These are phyloP conservation scores for Galerina sulciceps DNA, from an alignment of 768 basidiomycete genomes.

Conservation along the genomic window DNA sequence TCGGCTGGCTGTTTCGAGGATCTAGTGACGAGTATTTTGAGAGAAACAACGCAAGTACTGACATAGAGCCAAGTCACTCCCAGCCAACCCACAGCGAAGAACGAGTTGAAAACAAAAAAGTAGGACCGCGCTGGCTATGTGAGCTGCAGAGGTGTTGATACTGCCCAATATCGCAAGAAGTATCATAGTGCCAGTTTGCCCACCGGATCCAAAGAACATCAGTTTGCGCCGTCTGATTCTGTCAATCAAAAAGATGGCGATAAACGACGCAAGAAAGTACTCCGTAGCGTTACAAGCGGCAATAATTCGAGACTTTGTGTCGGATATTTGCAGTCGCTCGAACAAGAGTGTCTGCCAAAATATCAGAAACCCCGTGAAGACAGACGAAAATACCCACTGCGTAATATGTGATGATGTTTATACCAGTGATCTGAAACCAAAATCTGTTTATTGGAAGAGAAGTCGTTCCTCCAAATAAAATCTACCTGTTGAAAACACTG, in stretches of 20 bases:
- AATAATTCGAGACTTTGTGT: constrained; percentile 62
- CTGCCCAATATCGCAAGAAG: constrained; percentile 63
- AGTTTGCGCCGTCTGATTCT: constrained; percentile 72
- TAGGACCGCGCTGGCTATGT: constrained; percentile 55
- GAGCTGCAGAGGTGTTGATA: constrained; percentile 48
- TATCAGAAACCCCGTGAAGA: not conserved
- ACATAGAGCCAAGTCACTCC: constrained; percentile 77
- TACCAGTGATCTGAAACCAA: constrained; percentile 55
- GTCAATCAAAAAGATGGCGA: constrained; percentile 76
- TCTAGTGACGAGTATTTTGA: too few relatives aligned
- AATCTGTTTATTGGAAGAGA: not conserved
- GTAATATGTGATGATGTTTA: constrained; percentile 68
- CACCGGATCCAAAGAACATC: constrained; percentile 72
- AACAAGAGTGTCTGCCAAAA: constrained; percentile 53
- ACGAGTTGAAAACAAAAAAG: constrained; percentile 75
- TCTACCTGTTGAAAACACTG: constrained; percentile 67
- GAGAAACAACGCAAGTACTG: constrained; percentile 24
- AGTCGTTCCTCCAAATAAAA: not conserved
- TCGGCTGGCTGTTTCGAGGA: constrained; percentile 55
- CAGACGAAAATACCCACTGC: constrained; percentile 27
- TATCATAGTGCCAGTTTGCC: constrained; percentile 61
- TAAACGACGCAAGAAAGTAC: constrained; percentile 71
- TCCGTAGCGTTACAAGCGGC: constrained; percentile 74
- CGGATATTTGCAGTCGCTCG: constrained; percentile 60
- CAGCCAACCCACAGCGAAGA: constrained; percentile 73